Conservation (phyloP, 768 basidiomycete genomes). For the Pisolithus albus region DNA sequence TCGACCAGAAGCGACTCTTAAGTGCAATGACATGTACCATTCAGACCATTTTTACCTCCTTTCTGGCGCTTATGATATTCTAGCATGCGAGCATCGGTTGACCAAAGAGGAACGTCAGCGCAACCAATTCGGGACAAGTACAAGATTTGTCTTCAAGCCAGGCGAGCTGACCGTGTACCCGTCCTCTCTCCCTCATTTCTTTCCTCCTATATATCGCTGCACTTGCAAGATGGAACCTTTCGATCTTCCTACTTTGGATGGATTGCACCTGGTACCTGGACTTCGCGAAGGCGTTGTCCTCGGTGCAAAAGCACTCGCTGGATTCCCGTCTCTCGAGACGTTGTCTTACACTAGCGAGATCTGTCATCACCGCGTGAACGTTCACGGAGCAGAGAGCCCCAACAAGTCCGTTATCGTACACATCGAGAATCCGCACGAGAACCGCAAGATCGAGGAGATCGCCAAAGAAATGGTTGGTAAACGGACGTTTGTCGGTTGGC, state of each 20-base stretch:
- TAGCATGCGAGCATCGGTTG: constrained; percentile 74
- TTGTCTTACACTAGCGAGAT: constrained; percentile 71
- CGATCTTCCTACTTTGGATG: constrained; percentile 79
- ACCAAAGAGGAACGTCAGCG: constrained; percentile 67
- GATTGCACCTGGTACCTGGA: constrained; percentile 79
- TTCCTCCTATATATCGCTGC: constrained; percentile 80
- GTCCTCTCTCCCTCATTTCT: constrained; percentile 91
- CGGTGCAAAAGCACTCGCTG: constrained; percentile 81
- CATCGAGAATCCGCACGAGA: constrained; percentile 69
- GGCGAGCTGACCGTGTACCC: constrained; percentile 66
- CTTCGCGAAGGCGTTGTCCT: constrained; percentile 84
- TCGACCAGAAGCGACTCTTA: constrained; percentile 72
- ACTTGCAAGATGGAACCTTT: constrained; percentile 77
- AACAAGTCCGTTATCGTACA: constrained; percentile 93
- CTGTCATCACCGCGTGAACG: constrained; percentile 85
- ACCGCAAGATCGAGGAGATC: constrained; percentile 60
- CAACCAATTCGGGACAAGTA: constrained; percentile 76
- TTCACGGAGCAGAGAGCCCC: constrained; percentile 83
- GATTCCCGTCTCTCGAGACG: constrained; percentile 93
- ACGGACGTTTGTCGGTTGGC: constrained; percentile 82
- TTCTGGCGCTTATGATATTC: not conserved
- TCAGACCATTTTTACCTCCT: not conserved
- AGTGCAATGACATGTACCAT: constrained; percentile 68
- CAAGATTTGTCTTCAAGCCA: constrained; percentile 66
- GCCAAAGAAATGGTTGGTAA: constrained; percentile 71